Conservation (phyloP, 768 basidiomycete genomes). For the Chalciporus sphaerocephalus region DNA sequence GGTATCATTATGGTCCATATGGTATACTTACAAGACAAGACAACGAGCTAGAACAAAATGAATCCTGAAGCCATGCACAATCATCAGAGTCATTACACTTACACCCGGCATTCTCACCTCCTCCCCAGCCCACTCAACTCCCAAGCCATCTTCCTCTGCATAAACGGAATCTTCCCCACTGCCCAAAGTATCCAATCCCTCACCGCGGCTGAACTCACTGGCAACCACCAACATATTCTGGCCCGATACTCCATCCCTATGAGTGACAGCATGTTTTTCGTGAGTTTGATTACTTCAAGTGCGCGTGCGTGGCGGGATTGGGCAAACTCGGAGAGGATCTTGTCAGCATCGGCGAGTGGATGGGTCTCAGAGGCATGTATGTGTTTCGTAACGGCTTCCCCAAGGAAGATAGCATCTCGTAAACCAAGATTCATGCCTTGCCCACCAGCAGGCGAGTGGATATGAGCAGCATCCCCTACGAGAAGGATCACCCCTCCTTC, state of each 20-base stretch:
- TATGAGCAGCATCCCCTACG: slow-evolving; percentile 47
- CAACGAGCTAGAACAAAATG: too few species aligned
- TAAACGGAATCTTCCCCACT: slow-evolving; percentile 17
- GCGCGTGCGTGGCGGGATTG: slow-evolving; percentile 36
- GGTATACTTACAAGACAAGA: too few species aligned
- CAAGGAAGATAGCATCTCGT: slow-evolving; percentile 47
- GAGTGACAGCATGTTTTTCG: slow-evolving; percentile 33
- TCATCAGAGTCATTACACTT: too few species aligned
- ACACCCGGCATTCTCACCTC: too few species aligned
- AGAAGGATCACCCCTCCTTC: slow-evolving; percentile 26
- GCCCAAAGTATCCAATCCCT: slow-evolving; percentile 28
- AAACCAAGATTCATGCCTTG: slow-evolving; percentile 60
- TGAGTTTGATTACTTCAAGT: slow-evolving; percentile 38
- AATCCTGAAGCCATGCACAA: too few species aligned
- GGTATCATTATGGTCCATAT: too few species aligned
- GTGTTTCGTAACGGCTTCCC: slow-evolving; percentile 38
- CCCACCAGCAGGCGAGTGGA: slow-evolving; percentile 53
- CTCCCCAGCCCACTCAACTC: slow-evolving; percentile 26
- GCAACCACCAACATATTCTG: slow-evolving; percentile 25
- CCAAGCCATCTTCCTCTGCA: slow-evolving; percentile 20
- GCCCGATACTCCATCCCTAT: slow-evolving; percentile 16
- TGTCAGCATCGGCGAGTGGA: slow-evolving; percentile 24
- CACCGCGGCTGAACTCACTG: slow-evolving; percentile 23
- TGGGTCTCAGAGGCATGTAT: slow-evolving; percentile 15
- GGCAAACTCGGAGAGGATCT: slow-evolving; percentile 36